phyloP scores from a whole-genome alignment of 805 yeast species.

The Saccharomyces eubayanus region DNA sequence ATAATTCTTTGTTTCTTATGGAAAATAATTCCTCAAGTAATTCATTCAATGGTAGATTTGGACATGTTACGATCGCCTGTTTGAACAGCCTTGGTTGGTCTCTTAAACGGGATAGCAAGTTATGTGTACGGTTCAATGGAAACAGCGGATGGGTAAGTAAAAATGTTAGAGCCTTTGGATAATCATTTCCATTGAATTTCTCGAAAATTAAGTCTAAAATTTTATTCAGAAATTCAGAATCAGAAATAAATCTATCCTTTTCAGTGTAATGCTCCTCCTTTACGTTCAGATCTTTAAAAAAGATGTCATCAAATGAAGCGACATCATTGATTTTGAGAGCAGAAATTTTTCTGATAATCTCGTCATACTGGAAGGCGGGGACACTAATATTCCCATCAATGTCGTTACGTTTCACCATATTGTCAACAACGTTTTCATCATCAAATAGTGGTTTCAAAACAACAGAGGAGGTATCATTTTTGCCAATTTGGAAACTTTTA shows the following conservation, averaged over 20 bases:
- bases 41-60: slow-evolving; percentile 56
- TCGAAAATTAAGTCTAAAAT: slow-evolving; percentile 39
- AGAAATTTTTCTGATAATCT: slow-evolving; percentile 23
- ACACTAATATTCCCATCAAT: slow-evolving; percentile 8
- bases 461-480: neutral
- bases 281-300: slow-evolving; percentile 29
- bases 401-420: slow-evolving; percentile 4
- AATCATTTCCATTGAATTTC: slow-evolving; percentile 18
- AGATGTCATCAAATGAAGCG: slow-evolving; percentile 26
- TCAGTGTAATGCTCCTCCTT: slow-evolving; percentile 50
- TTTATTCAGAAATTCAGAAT: slow-evolving; percentile 43
- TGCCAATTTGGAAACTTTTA: slow-evolving; percentile 34
- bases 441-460: slow-evolving; percentile 24
- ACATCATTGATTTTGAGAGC: slow-evolving; percentile 12
- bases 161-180: slow-evolving; percentile 60
- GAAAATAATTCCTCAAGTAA: slow-evolving; percentile 52
- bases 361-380: slow-evolving; percentile 13
- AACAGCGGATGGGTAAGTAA: slow-evolving; percentile 81
- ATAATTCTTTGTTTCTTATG: slow-evolving; percentile 52
- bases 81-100: slow-evolving; percentile 58
- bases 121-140: slow-evolving; percentile 51
- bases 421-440: slow-evolving; percentile 5
- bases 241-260: slow-evolving; percentile 52
- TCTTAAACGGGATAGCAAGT: slow-evolving; percentile 45
- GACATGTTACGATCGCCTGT: slow-evolving; percentile 76